Base-by-base conservation (phyloP, 2,329 filamentous ascomycete genomes). In the Ascocoryne sarcoides region DNA sequence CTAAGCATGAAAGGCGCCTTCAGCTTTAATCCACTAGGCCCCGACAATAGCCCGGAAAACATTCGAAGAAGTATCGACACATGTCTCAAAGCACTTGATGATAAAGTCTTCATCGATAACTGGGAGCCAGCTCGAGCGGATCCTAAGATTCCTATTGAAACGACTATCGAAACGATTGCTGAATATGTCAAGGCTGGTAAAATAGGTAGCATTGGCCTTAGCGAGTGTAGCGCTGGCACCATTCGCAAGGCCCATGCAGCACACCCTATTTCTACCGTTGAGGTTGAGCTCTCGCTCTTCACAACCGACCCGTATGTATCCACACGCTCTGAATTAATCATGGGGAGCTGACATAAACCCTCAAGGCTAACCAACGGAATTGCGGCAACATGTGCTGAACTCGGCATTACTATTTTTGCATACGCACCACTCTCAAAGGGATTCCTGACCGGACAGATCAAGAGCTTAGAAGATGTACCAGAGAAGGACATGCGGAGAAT, bases 381-480 rank as follows among this genome's bases (percentile, higher is more conserved):
- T 19, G 60, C 61, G 2, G 51, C 56, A 5, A 68, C 74, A 0
- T 82, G 76, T 53, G 69, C 65, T 0, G 70, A 89, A 55, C 61
- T 82, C 33, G 64, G 68, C 34, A 86, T 90, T 44, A 79, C 82
- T 0, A 64, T 89, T 35, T 62, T 86, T 26, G 82, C 80, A 52
- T n/a, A n/a, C n/a, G 80, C 79, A 32, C 84, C 84, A 1, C 65
- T 88, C 0, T 79, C 82, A 3, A 65, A 73, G 18, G 75, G 75
- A 0, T 70, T 79, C 62, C 58, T 79, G 43, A 71, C 72, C 0
- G 73, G 73, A 1, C 57, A 69, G 47, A 64, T 75, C 52, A 70
- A 66, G 53, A 64, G 58, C 5, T 46, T 53, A 1, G 65, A 71
- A 2, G 79, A 84, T 50, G 61, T 84, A 28, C 68, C 69, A 3